A percentile compares a stretch with the other conserved stretches of the same genome.
These are phyloP conservation scores for Exophiala sp. DNA, from an alignment of 2,329 filamentous ascomycete genomes.

Conservation along the genomic window DNA sequence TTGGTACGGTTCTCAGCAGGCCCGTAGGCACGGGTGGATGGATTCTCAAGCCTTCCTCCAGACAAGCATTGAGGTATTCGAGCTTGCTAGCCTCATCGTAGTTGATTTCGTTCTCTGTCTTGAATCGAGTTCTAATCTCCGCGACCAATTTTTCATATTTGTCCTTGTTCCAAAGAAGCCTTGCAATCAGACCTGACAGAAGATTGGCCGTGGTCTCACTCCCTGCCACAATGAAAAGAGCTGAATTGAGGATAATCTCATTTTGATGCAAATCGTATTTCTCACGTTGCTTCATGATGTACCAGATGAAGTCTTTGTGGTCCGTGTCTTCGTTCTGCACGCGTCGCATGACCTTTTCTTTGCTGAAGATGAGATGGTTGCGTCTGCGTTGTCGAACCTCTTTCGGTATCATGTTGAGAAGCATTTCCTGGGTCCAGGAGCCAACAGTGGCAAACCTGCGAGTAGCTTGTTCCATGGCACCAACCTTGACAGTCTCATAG, in stretches of 20 bases:
- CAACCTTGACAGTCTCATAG: conserved; percentile 23
- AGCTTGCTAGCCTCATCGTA: conserved; percentile 33
- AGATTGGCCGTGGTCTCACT: conserved; percentile 29
- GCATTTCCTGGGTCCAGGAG: background rate
- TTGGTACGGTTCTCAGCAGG: conserved; percentile 34
- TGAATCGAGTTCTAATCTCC: conserved; percentile 31
- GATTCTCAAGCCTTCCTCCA: conserved; percentile 49
- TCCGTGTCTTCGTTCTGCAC: conserved; percentile 8
- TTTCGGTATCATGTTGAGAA: conserved; percentile 6
- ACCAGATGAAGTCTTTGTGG: conserved; percentile 19
- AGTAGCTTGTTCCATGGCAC: conserved; percentile 27
- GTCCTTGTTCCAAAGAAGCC: conserved; percentile 26
- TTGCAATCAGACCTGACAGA: conserved; percentile 27
- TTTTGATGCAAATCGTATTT: conserved; percentile 22
- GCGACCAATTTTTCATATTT: conserved; percentile 24
- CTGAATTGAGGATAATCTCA: conserved; percentile 16
- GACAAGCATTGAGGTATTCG: conserved; percentile 44
- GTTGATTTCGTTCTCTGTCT: conserved; percentile 31
- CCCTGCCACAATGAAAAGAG: conserved; percentile 27
- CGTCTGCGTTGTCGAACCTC: background rate
- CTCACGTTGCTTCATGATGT: conserved; percentile 38
- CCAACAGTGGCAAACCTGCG: conserved; percentile 26
- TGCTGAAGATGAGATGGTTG: conserved; percentile 1
- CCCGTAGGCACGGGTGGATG: conserved; percentile 40
- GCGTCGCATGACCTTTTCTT: conserved; percentile 7